These are phyloP conservation scores for Fusarium protoensiforme DNA, from an alignment of 2,329 filamentous ascomycete species.

Conservation along the genomic window DNA sequence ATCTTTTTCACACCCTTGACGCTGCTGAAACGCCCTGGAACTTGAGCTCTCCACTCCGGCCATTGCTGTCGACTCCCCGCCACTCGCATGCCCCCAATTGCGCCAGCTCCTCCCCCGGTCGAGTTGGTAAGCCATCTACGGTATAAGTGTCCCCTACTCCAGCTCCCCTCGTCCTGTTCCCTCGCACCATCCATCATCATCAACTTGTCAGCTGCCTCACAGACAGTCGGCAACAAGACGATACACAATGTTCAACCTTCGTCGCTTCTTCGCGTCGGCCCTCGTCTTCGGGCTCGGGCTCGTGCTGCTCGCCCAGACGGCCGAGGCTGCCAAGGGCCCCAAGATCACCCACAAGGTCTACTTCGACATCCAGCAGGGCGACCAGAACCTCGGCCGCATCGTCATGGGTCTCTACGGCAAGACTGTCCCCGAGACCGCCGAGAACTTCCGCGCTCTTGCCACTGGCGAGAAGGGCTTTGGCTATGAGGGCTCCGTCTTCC, in stretches of 20 bases:
- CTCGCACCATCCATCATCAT: constrained; percentile 35
- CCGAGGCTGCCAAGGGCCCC: constrained; percentile 83
- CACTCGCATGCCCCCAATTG: constrained; percentile 30
- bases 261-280: constrained; percentile 76
- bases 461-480: constrained; percentile 89
- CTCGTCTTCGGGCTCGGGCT: constrained; percentile 81
- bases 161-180: constrained; percentile 22
- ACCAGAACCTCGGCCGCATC: constrained; percentile 77
- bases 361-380: constrained; percentile 85
- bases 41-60: constrained; percentile 29
- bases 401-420: constrained; percentile 89
- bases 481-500: constrained; percentile 84
- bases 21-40: constrained; percentile 36
- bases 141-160: constrained; percentile 42
- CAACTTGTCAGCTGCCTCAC: constrained; percentile 14
- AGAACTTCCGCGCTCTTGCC: constrained; percentile 83
- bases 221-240: constrained; percentile 29
- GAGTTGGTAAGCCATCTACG: constrained; percentile 19
- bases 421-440: constrained; percentile 80
- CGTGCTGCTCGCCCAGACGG: constrained; percentile 79
- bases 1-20: neutral
- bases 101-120: constrained; percentile 35
- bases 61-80: constrained; percentile 12
- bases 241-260: constrained; percentile 77
- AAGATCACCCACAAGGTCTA: constrained; percentile 97